Base-by-base conservation (phyloP, 2,329 filamentous ascomycete species). In the Fusarium pininemorale region DNA sequence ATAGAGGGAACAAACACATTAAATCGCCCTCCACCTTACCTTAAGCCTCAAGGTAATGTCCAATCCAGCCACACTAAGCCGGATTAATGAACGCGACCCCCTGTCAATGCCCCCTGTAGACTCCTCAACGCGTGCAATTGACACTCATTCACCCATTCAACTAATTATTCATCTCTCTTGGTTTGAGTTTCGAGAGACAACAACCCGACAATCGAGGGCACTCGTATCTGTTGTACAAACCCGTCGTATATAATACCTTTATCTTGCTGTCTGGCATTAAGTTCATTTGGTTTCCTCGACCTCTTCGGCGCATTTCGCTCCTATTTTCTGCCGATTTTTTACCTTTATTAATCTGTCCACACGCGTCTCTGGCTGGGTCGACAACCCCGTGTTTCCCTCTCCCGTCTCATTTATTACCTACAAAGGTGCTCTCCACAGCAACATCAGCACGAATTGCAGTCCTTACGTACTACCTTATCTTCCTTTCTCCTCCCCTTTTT, bases 71-170 rank as follows among this genome's bases (percentile, higher is more conserved):
- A 39, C 72, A 63, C 73, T 75, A 75, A 70, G 38, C 69, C 59
- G 26, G 38, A 66, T 56, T 64, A 54, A 70, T 65, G 38, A 71
- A 63, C 73, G 73, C 70, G 72, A 63, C 20, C 62, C 73, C 72
- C 69, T 73, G 69, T 75, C 66, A 65, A 59, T 37, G 24, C 65
- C 66, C 73, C 72, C 73, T 75, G 69, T 50, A 68, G 58, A 56
- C 61, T 73, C 72, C 69, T 75, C 72, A 73, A 75, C 70, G 73
- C 73, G 73, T 60, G 51, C 53, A 63, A 68, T 67, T 72, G 58
- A 60, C 62, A 69, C 41, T 75, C 61, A 67, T 63, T 73, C 67
- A 75, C 42, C 60, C 61, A 74, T 63, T 69, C 50, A 63, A 32
- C 44, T 63, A 50, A 30, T 47, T 63, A 71, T 62, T 75, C 57